Conservation (phyloP, 352 stramenopile species). For the Globisporangium spinosum region DNA sequence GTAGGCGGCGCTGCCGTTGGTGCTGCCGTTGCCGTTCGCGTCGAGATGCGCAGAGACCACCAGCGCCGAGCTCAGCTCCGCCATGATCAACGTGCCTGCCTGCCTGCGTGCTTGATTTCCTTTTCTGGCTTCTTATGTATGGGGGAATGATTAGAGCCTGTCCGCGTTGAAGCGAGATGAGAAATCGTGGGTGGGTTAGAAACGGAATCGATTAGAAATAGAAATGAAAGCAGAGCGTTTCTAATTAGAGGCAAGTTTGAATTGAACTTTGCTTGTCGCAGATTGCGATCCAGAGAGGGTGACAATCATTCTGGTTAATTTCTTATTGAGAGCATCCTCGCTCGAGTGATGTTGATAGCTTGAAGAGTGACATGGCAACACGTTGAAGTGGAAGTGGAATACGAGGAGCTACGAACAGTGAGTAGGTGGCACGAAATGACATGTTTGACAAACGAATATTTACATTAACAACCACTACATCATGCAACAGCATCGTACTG, state of each 20-base stretch:
- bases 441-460: not conserved
- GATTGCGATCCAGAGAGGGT: not conserved
- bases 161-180: not conserved
- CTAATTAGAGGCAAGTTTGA: not conserved
- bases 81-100: conserved; percentile 1
- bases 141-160: not conserved
- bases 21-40: not conserved
- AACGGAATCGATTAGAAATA: not conserved
- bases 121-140: conserved; percentile 6
- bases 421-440: not conserved
- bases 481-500: not conserved
- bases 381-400: not conserved
- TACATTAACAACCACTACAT: not conserved
- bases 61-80: conserved; percentile 2
- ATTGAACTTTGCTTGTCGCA: not conserved
- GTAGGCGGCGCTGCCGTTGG: too few relatives aligned
- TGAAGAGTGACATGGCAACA: not conserved
- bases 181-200: not conserved
- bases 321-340: not conserved
- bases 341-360: not conserved
- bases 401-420: not conserved
- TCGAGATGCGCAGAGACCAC: not conserved
- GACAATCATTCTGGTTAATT: not conserved
- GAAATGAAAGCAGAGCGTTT: not conserved
- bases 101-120: not conserved